Conservation (phyloP, 768 basidiomycete species). For the Boletus subparvulus region DNA sequence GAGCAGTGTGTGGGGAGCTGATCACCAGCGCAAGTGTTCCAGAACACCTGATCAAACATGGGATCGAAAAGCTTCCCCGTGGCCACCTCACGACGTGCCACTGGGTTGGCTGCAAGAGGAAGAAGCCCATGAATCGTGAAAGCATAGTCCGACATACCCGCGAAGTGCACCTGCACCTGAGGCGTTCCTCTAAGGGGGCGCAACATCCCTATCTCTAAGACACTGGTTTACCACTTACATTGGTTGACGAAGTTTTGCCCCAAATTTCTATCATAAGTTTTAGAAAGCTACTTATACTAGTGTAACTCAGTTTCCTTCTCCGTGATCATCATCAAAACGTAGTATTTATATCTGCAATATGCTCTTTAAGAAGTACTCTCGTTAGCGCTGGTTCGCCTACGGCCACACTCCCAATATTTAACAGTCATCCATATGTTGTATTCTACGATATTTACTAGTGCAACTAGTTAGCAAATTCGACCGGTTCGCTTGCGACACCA, state of each 20-base stretch:
- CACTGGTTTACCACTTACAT: background rate
- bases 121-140: constrained; percentile 18
- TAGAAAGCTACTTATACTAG: background rate
- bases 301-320: too few relatives aligned
- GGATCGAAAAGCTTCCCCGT: constrained; percentile 10
- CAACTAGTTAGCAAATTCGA: background rate
- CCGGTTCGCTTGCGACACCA: background rate
- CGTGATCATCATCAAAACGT: too few relatives aligned
- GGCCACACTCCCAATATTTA: too few relatives aligned
- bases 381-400: background rate
- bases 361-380: background rate
- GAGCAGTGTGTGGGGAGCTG: background rate
- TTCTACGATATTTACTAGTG: background rate
- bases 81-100: background rate
- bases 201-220: background rate
- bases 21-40: constrained; percentile 2
- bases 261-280: background rate
- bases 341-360: too few relatives aligned
- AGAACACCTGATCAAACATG: constrained; percentile 15
- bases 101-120: constrained; percentile 11
- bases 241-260: background rate
- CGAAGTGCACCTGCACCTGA: constrained; percentile 13
- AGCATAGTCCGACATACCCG: constrained; percentile 19
- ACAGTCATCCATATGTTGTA: too few relatives aligned
- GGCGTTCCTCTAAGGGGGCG: background rate